A percentile compares a stretch with the other conserved stretches of the same genome.
These are phyloP conservation scores for Diaporthe amygdali DNA, from an alignment of 2,329 filamentous ascomycete species.

Conservation along the genomic window DNA sequence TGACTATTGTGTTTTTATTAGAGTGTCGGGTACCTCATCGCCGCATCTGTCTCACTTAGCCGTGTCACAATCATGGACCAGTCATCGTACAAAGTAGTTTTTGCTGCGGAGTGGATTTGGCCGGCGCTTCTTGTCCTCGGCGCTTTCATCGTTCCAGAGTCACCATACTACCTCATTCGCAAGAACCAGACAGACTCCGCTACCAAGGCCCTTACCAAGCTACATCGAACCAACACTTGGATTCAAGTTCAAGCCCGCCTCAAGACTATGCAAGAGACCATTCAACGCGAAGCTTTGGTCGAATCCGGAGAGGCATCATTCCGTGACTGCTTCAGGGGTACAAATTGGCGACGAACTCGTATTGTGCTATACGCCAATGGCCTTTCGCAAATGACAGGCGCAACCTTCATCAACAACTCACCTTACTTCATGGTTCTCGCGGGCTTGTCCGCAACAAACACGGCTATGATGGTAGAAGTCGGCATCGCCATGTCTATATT, in stretches of 20 bases:
- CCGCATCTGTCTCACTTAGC: conserved; percentile 8
- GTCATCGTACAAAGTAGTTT: conserved; percentile 14
- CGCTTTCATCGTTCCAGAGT: conserved; percentile 31
- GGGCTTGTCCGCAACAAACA: background rate
- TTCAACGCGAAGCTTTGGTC: background rate
- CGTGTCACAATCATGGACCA: conserved; percentile 13
- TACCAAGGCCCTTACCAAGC: background rate
- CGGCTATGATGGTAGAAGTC: conserved; percentile 17
- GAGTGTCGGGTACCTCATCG: conserved; percentile 15
- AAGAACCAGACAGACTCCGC: conserved; percentile 33
- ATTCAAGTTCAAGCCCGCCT: background rate
- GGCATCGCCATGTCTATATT: conserved; percentile 15
- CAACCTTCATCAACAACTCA: conserved; percentile 13
- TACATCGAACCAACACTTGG: background rate
- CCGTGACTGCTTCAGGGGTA: conserved; percentile 2
- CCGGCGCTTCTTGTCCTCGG: background rate
- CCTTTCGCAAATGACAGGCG: conserved; percentile 10
- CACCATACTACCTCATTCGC: conserved; percentile 52
- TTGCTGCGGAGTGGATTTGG: conserved; percentile 13
- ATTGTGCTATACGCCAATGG: conserved; percentile 15
- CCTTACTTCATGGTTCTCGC: conserved; percentile 19
- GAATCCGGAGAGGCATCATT: background rate
- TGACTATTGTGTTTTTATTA: background rate
- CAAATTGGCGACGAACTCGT: conserved; percentile 11
- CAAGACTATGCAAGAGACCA: background rate